Evolutionary conservation across 352 stramenopile species (phyloP), one percentile per base, ranked within the genome.

Genomic region (Pythium grandisporangium): DNA sequence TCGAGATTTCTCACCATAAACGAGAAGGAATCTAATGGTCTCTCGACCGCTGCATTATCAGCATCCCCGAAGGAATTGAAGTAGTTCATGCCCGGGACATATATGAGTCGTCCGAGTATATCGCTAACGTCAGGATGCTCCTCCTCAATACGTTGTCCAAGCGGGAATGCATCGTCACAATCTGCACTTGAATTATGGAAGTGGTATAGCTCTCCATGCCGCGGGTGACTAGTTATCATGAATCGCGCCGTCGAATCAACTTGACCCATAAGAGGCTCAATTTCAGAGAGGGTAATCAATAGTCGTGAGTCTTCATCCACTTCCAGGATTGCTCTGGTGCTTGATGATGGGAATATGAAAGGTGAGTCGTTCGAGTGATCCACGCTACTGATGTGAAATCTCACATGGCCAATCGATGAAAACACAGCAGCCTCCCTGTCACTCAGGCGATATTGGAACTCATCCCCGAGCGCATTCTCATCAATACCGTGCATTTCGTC

Each of bases 281-380:
- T 23, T 6, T 59, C 37, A 2, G 21, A 30, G 6, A 89, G 37
- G 20, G 44, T 37, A 13, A 86, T n/a, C 11, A 58, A 19, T 20
- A 52, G 45, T 22, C 59, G 42, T 2, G 72, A 69, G 40, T 86
- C 68, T 61, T 89, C 75, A 5, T 81, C 42, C 1, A 89, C 53
- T 25, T 64, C 42, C 26, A 78, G 45, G 2, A 54, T 7, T 43
- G 3, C 11, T 42, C 42, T 32, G 21, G n/a, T 6, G 23, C 13
- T 16, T 10, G n/a, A n/a, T n/a, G n/a, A n/a, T n/a, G n/a, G n/a
- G n/a, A n/a, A n/a, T n/a, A n/a, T n/a, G n/a, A n/a, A n/a, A n/a
- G n/a, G n/a, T n/a, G n/a, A n/a, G n/a, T n/a, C n/a, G n/a, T n/a
- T n/a, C n/a, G n/a, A n/a, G n/a, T n/a, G n/a, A n/a, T n/a, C n/a